Conservation (phyloP, 768 basidiomycete species). For the Boletus sp. region DNA sequence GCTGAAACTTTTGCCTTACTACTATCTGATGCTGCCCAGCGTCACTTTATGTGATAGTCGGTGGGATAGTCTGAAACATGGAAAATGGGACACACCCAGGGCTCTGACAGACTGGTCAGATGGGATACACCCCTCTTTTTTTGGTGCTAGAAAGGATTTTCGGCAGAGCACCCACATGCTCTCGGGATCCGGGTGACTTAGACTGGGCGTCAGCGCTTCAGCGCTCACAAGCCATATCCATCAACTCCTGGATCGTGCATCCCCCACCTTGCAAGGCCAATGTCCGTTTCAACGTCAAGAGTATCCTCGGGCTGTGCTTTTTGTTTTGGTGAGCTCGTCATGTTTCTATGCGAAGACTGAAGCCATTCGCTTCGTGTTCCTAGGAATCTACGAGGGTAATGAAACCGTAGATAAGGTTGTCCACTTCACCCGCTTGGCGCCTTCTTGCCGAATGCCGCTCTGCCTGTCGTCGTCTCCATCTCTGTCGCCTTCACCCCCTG, state of each 20-base stretch:
- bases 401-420: background rate
- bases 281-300: background rate
- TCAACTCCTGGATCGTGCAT: background rate
- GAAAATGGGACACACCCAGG: background rate
- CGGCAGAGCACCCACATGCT: background rate
- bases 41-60: background rate
- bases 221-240: background rate
- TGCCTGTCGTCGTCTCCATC: background rate
- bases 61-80: background rate
- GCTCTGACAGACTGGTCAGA: background rate
- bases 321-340: background rate
- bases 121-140: too few relatives aligned
- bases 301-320: background rate
- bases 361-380: background rate
- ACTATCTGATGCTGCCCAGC: background rate
- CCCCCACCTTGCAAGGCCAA: background rate
- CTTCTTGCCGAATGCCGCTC: background rate
- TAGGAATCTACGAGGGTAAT: background rate
- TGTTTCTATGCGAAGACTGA: background rate
- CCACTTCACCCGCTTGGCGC: constrained; percentile 10
- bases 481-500: background rate
- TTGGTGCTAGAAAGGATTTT: background rate
- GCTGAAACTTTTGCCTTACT: background rate
- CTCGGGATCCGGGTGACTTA: background rate
- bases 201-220: background rate